A percentile compares a stretch with the other conserved stretches of the same genome.
Evolutionary conservation across 2,329 filamentous ascomycete species (phyloP).

Genomic region (Pseudogymnoascus sp.): DNA sequence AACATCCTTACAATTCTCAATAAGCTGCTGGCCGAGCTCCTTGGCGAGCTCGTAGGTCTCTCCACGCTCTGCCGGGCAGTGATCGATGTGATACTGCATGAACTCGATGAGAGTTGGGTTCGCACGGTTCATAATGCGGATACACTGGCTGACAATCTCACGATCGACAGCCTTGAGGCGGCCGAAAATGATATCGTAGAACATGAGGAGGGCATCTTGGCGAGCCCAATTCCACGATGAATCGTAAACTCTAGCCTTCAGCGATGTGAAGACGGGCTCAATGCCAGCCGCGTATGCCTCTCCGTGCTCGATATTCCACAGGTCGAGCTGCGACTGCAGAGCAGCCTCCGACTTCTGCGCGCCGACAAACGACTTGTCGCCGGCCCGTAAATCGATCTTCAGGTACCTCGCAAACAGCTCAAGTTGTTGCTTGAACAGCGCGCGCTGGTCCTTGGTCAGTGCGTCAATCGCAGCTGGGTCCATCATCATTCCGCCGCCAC

Average conservation of each 20-base stretch:
- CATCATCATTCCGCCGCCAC: slow-evolving; percentile 94
- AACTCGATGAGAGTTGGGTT: slow-evolving; percentile 94
- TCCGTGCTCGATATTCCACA: slow-evolving; percentile 92
- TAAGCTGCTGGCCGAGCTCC: slow-evolving; percentile 83
- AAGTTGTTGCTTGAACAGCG: slow-evolving; percentile 95
- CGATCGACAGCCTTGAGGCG: slow-evolving; percentile 87
- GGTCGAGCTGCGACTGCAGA: slow-evolving; percentile 84
- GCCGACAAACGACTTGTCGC: slow-evolving; percentile 83
- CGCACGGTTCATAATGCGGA: slow-evolving; percentile 98
- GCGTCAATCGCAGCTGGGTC: slow-evolving; percentile 95
- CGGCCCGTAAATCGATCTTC: slow-evolving; percentile 93
- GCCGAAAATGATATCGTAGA: slow-evolving; percentile 98
- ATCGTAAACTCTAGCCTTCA: slow-evolving; percentile 95
- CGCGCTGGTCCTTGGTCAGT: slow-evolving; percentile 90
- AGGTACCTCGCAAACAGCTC: slow-evolving; percentile 92
- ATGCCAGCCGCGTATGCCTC: slow-evolving; percentile 95
- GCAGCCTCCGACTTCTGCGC: slow-evolving; percentile 80
- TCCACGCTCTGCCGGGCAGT: slow-evolving; percentile 91
- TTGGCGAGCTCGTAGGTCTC: slow-evolving; percentile 98
- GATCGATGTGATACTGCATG: slow-evolving; percentile 99
- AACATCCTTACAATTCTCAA: slow-evolving; percentile 95
- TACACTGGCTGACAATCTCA: slow-evolving; percentile 97
- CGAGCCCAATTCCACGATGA: slow-evolving; percentile 99
- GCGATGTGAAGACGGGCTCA: slow-evolving; percentile 82
- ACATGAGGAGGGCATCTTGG: slow-evolving; percentile 96